A percentile compares a stretch with the other conserved stretches of the same genome.
Evolutionary conservation across 768 basidiomycete species (phyloP).

Genomic region (Amanita pallidorosea): DNA sequence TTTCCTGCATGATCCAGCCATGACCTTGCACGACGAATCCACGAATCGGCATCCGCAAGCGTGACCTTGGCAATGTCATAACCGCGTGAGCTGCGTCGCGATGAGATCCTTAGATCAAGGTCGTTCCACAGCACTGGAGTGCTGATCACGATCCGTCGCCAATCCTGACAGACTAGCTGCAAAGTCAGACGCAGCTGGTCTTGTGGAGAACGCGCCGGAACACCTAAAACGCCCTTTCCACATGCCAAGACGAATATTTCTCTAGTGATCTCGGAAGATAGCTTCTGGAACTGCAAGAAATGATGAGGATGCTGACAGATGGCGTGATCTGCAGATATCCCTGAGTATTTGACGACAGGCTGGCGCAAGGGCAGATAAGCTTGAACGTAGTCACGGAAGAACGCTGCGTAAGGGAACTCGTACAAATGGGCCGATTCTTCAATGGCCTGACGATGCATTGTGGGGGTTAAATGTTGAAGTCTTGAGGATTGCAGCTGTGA

Average conservation of each 20-base stretch:
- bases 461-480: background rate
- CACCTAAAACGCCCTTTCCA: background rate
- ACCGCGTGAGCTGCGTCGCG: background rate
- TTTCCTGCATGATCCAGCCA: background rate
- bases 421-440: background rate
- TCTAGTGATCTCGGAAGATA: background rate
- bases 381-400: background rate
- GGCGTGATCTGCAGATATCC: background rate
- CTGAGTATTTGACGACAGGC: background rate
- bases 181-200: constrained; percentile 19
- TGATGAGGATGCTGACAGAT: background rate
- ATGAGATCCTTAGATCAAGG: background rate
- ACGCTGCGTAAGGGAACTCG: background rate
- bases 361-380: background rate
- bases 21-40: background rate
- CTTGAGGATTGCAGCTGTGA: background rate
- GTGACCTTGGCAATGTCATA: background rate
- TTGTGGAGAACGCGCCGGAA: constrained; percentile 6
- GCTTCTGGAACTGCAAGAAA: background rate
- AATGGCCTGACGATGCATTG: background rate
- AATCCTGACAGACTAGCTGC: background rate
- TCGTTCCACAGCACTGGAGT: background rate
- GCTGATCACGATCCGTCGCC: background rate
- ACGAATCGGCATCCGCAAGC: background rate
- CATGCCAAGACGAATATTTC: background rate